Base-by-base conservation (phyloP, 2,329 filamentous ascomycete species). In the Aspergillus amoenus region DNA sequence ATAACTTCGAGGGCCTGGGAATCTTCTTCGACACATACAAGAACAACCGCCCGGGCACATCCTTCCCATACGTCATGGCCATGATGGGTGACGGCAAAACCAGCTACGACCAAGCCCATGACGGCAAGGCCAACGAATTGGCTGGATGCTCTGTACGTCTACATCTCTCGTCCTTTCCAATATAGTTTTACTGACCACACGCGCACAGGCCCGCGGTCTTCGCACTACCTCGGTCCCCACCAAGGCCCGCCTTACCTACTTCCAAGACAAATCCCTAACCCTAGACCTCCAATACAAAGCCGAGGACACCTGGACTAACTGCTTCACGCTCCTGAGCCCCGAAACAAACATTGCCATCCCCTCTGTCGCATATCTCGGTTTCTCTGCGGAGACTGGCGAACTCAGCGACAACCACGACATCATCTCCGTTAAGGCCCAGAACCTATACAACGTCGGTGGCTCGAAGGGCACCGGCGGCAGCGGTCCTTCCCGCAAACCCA, bases 1-100 rank as follows among this genome's bases (percentile, higher is more conserved):
- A 99, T 78, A 85, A 85, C 63, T 99, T 97, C 67, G 93, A 99
- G 74, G 94, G 94, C 4, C 83, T 99, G 46, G 94, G 92, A 54
- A 84, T 99, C 75, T 97, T 97, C 80, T 85, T 99, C 78, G 94
- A 99, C 74, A 99, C 94, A 44, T 99, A 99, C 83, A 99, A 99
- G 86, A 99, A 99, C 81, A 96, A 97, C 80, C 87, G 94, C 13
- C 93, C 94, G 0, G 94, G 94, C 43, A 89, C 91, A 42, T 90
- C 96, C 46, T 99, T 99, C 78, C 94, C 94, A 50, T 97, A 96
- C 72, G 89, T 99, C 69, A 97, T 97, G 93, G 93, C 93, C 61
- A 97, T 97, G 94, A 82, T 92, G 65, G 94, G 94, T 59, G 94
- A 99, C 73, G 93, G 94, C 61, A 81, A 91, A 72, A 96, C 89